A percentile compares a stretch with the other conserved stretches of the same genome.
Evolutionary conservation across 768 basidiomycete genomes (phyloP).

Genomic region (Suillus bovinus): DNA sequence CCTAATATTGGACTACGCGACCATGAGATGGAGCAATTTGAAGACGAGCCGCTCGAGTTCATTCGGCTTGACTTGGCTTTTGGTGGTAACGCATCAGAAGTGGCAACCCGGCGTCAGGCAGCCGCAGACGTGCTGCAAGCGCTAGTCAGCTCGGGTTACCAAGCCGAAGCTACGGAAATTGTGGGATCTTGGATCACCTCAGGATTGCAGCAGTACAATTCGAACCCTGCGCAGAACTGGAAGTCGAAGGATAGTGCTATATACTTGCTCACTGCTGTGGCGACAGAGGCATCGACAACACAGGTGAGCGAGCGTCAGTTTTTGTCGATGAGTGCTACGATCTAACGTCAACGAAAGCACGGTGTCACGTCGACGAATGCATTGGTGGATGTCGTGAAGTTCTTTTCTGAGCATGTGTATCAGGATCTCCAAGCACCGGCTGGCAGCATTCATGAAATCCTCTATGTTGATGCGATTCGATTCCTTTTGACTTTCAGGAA

Average conservation of each 20-base stretch:
- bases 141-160: slow-evolving; percentile 77
- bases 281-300: slow-evolving; percentile 83
- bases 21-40: slow-evolving; percentile 93
- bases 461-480: slow-evolving; percentile 95
- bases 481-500: slow-evolving; percentile 96
- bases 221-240: slow-evolving; percentile 68
- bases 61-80: slow-evolving; percentile 83
- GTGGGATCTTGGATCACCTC: slow-evolving; percentile 81
- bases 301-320: slow-evolving; percentile 50
- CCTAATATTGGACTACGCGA: slow-evolving; percentile 90
- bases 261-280: slow-evolving; percentile 91
- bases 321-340: neutral
- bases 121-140: slow-evolving; percentile 96
- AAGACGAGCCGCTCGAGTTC: slow-evolving; percentile 95
- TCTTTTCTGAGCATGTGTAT: slow-evolving; percentile 91
- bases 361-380: slow-evolving; percentile 94
- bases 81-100: slow-evolving; percentile 53
- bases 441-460: slow-evolving; percentile 78
- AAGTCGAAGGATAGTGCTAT: slow-evolving; percentile 92
- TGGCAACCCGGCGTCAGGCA: slow-evolving; percentile 85
- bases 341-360: slow-evolving; percentile 46
- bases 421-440: slow-evolving; percentile 76
- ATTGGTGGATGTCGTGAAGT: slow-evolving; percentile 90
- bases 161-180: slow-evolving; percentile 84
- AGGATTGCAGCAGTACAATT: slow-evolving; percentile 68